Percentiles rank a stretch among this genome's conserved stretches.
Conservation (phyloP, 1,284 basidiomycete genomes). For the Apiotrichum laibachii region DNA sequence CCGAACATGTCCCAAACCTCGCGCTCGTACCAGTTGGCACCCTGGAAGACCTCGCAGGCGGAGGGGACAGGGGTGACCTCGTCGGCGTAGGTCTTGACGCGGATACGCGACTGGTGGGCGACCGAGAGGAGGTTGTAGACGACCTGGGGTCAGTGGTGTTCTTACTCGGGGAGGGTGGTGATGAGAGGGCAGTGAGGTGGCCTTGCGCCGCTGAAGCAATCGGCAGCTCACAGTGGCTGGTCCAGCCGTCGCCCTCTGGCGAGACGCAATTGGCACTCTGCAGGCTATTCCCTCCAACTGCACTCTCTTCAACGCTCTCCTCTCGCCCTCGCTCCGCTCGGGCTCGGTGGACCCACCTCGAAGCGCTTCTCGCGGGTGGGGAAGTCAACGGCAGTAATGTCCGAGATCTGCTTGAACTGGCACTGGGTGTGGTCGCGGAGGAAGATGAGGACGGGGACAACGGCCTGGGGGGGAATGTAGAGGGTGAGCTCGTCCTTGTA, state of each 20-base stretch:
- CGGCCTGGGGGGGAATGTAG: slow-evolving; percentile 68
- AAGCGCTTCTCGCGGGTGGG: slow-evolving; percentile 92
- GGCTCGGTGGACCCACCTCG: slow-evolving; percentile 57
- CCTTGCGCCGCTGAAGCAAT: not conserved
- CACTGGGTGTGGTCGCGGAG: slow-evolving; percentile 94
- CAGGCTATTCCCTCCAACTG: slow-evolving; percentile 1
- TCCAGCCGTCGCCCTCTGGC: not conserved
- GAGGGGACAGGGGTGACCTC: slow-evolving; percentile 95
- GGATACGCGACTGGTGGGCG: slow-evolving; percentile 68
- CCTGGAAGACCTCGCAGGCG: slow-evolving; percentile 72
- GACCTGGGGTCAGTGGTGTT: slow-evolving; percentile 52
- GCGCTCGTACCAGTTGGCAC: slow-evolving; percentile 96
- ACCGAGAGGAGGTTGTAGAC: slow-evolving; percentile 93
- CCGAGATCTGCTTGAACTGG: slow-evolving; percentile 90
- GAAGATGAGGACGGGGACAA: slow-evolving; percentile 86
- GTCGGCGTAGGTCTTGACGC: slow-evolving; percentile 97
- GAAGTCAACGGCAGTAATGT: slow-evolving; percentile 93
- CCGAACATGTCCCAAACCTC: slow-evolving; percentile 99
- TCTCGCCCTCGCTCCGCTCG: not conserved
- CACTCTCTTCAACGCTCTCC: not conserved
- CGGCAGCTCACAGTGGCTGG: too few relatives aligned
- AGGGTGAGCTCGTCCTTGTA: slow-evolving; percentile 95
- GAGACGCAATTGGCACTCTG: too few relatives aligned
- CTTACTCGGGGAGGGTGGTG: not conserved
- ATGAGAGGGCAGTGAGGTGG: not conserved